Conservation (phyloP, 2,329 filamentous ascomycete genomes). For the Lecanoromycetidae sp. region DNA sequence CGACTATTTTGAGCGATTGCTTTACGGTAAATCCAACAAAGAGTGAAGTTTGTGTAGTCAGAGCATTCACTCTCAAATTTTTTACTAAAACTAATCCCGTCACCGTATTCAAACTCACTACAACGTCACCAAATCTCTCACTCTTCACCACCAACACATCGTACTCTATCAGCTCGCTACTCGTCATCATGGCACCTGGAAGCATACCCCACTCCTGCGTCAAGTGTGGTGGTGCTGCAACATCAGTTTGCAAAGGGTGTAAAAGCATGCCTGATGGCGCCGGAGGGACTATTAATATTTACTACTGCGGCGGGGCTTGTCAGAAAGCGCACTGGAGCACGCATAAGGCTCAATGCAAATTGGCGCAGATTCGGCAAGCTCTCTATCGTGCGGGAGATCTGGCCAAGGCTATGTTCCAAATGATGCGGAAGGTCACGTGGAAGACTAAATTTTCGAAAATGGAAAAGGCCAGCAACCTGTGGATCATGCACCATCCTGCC, state of each 20-base stretch:
- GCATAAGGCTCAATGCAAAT: conserved; percentile 2
- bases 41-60: too few species aligned
- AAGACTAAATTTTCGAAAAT: neutral
- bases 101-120: too few species aligned
- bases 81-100: too few species aligned
- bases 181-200: too few species aligned
- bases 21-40: too few species aligned
- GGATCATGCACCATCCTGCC: neutral
- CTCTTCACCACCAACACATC: too few species aligned
- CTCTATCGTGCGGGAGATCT: neutral
- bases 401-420: neutral
- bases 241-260: neutral
- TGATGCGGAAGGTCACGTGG: neutral
- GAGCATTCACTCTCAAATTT: too few species aligned
- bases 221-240: neutral
- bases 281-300: neutral
- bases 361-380: neutral
- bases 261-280: neutral
- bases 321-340: neutral
- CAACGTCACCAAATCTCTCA: too few species aligned
- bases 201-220: neutral
- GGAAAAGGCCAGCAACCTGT: neutral
- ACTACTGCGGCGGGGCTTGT: neutral
- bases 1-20: too few species aligned
- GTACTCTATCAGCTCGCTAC: too few species aligned